A percentile compares a stretch with the other conserved stretches of the same genome.
phyloP scores from a whole-genome alignment of 2,329 filamentous ascomycete genomes.

The Neoarthrinium moseri region DNA sequence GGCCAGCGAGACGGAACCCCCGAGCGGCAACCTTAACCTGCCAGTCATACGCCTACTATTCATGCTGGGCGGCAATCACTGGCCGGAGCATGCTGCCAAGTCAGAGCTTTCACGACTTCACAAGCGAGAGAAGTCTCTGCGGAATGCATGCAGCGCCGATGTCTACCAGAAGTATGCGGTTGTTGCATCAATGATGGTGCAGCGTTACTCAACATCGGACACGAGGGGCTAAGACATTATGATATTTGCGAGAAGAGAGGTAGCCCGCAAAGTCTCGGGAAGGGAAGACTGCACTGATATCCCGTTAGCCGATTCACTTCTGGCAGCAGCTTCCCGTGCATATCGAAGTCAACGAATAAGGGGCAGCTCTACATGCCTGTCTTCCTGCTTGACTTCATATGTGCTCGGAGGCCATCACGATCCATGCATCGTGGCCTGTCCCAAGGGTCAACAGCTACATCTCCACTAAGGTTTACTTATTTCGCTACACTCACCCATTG shows the following conservation, averaged over 20 bases:
- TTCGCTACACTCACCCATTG: too few species aligned
- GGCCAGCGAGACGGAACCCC: neutral
- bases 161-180: neutral
- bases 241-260: neutral
- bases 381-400: too few species aligned
- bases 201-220: neutral
- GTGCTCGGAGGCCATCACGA: too few species aligned
- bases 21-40: slow-evolving; percentile 5
- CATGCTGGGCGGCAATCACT: slow-evolving; percentile 8
- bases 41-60: slow-evolving; percentile 9
- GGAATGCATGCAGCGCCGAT: neutral
- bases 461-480: too few species aligned
- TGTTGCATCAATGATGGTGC: neutral
- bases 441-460: too few species aligned
- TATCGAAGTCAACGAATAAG: too few species aligned
- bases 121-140: neutral
- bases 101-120: slow-evolving; percentile 5
- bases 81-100: slow-evolving; percentile 5
- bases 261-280: too few species aligned
- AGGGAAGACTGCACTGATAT: too few species aligned
- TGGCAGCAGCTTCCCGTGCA: too few species aligned
- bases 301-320: too few species aligned
- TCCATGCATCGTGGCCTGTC: too few species aligned
- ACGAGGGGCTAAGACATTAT: neutral
- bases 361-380: too few species aligned